Evolutionary conservation across 2,329 filamentous ascomycete genomes (phyloP).

Genomic region (Penicillium sp.): DNA sequence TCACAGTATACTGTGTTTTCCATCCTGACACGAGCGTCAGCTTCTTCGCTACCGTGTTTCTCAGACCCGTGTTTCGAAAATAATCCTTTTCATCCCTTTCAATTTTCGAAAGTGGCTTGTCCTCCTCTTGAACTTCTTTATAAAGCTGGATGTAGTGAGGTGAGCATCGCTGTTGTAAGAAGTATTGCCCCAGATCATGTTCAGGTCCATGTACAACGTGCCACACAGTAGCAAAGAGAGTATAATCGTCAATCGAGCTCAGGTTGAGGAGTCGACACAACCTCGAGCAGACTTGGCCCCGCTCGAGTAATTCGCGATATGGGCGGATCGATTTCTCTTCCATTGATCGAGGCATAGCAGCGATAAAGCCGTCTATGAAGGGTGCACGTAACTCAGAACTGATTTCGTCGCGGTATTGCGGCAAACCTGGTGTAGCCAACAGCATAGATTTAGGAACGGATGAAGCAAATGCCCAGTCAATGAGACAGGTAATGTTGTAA

Average conservation of each 20-base stretch:
- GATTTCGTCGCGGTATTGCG: slow-evolving; percentile 21
- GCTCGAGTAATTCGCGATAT: slow-evolving; percentile 14
- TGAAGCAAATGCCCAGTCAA: slow-evolving; percentile 29
- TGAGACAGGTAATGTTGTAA: slow-evolving; percentile 32
- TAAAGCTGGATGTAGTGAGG: slow-evolving; percentile 14
- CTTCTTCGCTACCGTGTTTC: slow-evolving; percentile 17
- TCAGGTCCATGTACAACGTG: background rate
- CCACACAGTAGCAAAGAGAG: slow-evolving; percentile 18
- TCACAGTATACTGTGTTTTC: slow-evolving; percentile 12
- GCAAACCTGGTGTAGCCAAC: slow-evolving; percentile 19
- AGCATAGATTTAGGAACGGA: slow-evolving; percentile 20
- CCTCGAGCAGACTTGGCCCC: slow-evolving; percentile 10
- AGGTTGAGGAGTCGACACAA: slow-evolving; percentile 21
- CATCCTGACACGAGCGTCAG: slow-evolving; percentile 18
- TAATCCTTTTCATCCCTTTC: slow-evolving; percentile 14
- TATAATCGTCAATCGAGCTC: slow-evolving; percentile 18
- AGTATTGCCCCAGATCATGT: slow-evolving; percentile 6
- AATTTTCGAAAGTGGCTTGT: slow-evolving; percentile 10
- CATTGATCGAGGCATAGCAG: background rate
- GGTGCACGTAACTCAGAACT: slow-evolving; percentile 1
- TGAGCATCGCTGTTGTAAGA: slow-evolving; percentile 7
- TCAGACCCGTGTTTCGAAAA: slow-evolving; percentile 11
- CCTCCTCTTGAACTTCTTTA: slow-evolving; percentile 11
- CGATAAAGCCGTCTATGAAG: slow-evolving; percentile 10
- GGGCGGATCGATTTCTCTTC: slow-evolving; percentile 4